These are phyloP conservation scores for Ajuga reptans DNA, from an alignment of 305 asterid species.

Conservation along the genomic window DNA sequence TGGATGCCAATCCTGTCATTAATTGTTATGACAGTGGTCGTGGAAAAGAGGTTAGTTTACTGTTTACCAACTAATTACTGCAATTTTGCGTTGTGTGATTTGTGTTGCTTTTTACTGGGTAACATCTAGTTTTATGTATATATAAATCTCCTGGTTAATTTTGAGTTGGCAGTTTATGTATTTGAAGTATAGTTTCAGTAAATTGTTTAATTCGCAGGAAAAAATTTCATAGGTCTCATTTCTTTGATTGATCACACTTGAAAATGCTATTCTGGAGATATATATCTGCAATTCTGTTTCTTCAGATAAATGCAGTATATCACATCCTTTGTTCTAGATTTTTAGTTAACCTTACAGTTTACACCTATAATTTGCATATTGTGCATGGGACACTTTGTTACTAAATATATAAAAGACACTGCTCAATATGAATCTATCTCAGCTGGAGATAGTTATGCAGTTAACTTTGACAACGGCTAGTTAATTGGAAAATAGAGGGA, in stretches of 20 bases:
- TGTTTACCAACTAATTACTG: slow-evolving; percentile 17
- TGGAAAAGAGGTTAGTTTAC: slow-evolving; percentile 58
- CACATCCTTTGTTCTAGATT: neutral
- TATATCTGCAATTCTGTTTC: neutral
- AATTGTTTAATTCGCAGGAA: neutral
- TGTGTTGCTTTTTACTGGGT: neutral
- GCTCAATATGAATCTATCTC: neutral
- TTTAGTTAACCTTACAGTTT: neutral
- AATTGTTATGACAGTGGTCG: slow-evolving; percentile 47
- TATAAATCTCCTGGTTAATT: neutral
- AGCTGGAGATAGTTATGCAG: neutral
- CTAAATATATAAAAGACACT: neutral
- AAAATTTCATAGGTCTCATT: neutral
- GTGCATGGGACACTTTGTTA: neutral
- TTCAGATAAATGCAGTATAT: neutral
- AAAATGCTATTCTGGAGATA: neutral
- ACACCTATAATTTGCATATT: neutral
- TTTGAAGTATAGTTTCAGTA: neutral
- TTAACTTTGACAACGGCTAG: neutral
- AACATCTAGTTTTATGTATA: neutral
- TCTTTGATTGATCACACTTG: neutral
- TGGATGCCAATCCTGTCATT: slow-evolving; percentile 54
- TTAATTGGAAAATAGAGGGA: neutral
- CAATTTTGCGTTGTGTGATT: neutral
- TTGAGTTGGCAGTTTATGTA: neutral